Base-by-base conservation (phyloP, 306 rosid species). In the Ziziphus jujuba region DNA sequence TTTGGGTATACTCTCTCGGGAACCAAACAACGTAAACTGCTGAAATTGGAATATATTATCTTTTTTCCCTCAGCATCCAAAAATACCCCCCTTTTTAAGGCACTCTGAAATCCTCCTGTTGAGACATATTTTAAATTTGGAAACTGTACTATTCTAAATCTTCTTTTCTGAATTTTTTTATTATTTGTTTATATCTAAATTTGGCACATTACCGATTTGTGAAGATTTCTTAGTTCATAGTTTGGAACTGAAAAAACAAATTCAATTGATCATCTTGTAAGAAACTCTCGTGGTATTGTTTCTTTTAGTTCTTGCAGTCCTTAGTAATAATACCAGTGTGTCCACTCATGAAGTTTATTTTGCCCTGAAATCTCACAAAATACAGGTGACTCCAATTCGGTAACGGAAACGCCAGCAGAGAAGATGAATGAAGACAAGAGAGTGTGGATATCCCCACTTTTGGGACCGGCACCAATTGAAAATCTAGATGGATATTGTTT, bases 331-430 rank as follows among this genome's bases (percentile, higher is more conserved):
- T 54, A 12, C 57, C 19, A 34, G 34, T n/a, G 16, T 28, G 59
- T 67, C 67, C 50, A 59, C 71, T 76, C 35, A 55, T 63, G 38
- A 59, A 24, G 56, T 51, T 12, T 10, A 31, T 81, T 74, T 79
- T 76, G 72, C 75, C 49, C 13, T 71, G 72, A 59, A 67, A 75
- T 67, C 31, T 73, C 51, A 59, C 69, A 55, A 20, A 70, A 72
- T 74, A 65, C 84, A 80, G 89, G 85, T 75, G 76, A 74, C 75
- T 79, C 89, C 33, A 76, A 76, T 77, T 66, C 76, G 11, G 63
- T 60, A 19, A 15, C 54, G 36, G 79, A 80, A 71, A 83, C 60
- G 64, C 75, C 83, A 36, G 77, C 53, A 7, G 86, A 77, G 79
- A 83, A n/a, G n/a, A n/a, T n/a, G n/a, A n/a, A 80, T 52, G 83